Base-by-base conservation (phyloP, 495 filamentous ascomycete species). In the Penicillium parvum region DNA sequence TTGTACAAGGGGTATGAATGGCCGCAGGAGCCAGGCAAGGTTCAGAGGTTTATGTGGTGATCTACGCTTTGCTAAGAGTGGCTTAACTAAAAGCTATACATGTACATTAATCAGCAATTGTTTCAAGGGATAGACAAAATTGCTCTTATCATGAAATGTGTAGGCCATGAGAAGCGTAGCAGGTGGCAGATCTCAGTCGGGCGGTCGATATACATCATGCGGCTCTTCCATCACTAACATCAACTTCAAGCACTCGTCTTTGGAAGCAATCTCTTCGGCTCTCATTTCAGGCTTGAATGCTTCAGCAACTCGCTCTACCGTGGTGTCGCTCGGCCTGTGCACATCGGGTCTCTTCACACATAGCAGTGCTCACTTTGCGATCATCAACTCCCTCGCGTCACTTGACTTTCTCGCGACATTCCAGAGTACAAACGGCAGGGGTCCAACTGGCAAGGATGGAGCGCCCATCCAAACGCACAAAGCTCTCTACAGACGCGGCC, bases 41-140 rank as follows among this genome's bases (percentile, higher is more conserved):
- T 88, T 44, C 90, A 96, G 72, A 74, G 91, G 45, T 97, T 97
- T 54, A 88, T 97, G 85, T 97, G 90, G 90, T 95, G 49, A 69
- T 51, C 10, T 12, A 7, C 20, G 15, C 3, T 7, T 4, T 15
- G 12, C 9, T 16, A 8, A 23, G 22, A 3, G 5, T 18, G 5
- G 2, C 15, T 20, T 16, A n/a, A n/a, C 30, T 27, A 3, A 23
- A 1, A 37, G 28, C 9, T 3, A 26, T 19, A 29, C 40, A 33
- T 53, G 44, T 56, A 47, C 14, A 52, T 46, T 50, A 50, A 7
- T 28, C 50, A 20, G 40, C 44, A 8, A 14, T 14, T 45, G 35
- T 45, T 18, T 18, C n/a, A n/a, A n/a, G n/a, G n/a, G n/a, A n/a
- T n/a, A n/a, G n/a, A n/a, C n/a, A n/a, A n/a, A n/a, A n/a, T n/a